Evolutionary conservation across 139 green algal species (phyloP).

Genomic region (Chlamydomonas sp.): DNA sequence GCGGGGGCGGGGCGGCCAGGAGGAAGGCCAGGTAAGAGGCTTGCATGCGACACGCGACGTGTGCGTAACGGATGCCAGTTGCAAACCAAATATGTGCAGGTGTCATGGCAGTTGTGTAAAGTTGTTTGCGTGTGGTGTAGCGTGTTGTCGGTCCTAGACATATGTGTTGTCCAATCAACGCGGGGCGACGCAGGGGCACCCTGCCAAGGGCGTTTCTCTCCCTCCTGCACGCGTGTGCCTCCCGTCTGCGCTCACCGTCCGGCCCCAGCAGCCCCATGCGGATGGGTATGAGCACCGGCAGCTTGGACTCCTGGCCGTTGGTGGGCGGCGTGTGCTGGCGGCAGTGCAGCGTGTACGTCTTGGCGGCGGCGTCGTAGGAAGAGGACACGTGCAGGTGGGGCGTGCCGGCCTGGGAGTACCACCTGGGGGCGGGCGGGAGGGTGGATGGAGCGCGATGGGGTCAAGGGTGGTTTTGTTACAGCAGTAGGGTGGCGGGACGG

Average conservation of each 20-base stretch:
- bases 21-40: no score
- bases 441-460: not conserved
- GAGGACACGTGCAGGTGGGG: conserved; percentile 78
- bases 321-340: conserved; percentile 80
- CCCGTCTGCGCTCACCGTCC: conserved; percentile 54
- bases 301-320: conserved; percentile 83
- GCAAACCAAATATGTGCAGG: no score
- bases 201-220: no score
- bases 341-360: conserved; percentile 84
- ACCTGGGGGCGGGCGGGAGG: conserved; percentile 41
- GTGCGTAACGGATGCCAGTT: no score
- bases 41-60: no score
- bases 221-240: no score
- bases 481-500: no score
- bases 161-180: no score
- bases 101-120: no score
- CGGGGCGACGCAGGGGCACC: conserved; percentile 62
- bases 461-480: not conserved
- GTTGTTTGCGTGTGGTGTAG: no score
- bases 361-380: conserved; percentile 75
- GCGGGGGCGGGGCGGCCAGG: no score
- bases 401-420: conserved; percentile 94
- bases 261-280: conserved; percentile 84
- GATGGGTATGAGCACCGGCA: conserved; percentile 86
- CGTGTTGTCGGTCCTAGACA: no score